Percentiles rank a stretch among this genome's conserved stretches.
Evolutionary conservation across 2,329 filamentous ascomycete species (phyloP).

Genomic region (Pestalotiopsis sp.): DNA sequence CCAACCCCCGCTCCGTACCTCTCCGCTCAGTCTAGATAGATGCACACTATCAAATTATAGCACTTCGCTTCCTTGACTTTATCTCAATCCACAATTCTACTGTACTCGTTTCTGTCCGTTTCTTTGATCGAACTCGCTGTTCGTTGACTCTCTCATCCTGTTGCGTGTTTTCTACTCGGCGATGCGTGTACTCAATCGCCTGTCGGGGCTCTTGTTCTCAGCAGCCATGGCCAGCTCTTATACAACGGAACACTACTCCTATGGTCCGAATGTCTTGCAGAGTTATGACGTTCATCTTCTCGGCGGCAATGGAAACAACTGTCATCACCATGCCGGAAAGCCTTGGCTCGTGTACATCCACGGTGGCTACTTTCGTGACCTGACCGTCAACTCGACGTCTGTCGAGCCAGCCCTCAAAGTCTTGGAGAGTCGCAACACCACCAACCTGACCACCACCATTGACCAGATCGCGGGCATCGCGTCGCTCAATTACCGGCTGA

Average conservation of each 20-base stretch:
- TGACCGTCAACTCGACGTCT: constrained; percentile 5
- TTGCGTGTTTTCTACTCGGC: background rate
- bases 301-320: background rate
- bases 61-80: too few species aligned
- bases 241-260: background rate
- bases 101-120: too few species aligned
- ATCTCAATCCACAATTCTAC: too few species aligned
- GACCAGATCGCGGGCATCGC: background rate
- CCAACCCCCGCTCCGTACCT: too few species aligned
- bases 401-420: background rate
- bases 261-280: constrained; percentile 5
- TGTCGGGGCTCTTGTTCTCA: background rate
- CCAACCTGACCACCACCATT: constrained; percentile 5
- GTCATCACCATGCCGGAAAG: background rate
- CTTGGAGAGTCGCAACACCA: constrained; percentile 1
- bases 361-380: constrained; percentile 3
- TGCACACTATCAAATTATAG: too few species aligned
- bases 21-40: too few species aligned
- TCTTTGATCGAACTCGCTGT: background rate
- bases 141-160: background rate
- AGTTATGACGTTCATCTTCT: constrained; percentile 4
- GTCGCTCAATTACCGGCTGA: constrained; percentile 1
- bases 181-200: background rate
- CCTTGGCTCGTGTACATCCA: constrained; percentile 2
- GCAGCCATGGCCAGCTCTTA: background rate